phyloP scores from a whole-genome alignment of 2,329 filamentous ascomycete genomes.

The Colletotrichum brevisporum region DNA sequence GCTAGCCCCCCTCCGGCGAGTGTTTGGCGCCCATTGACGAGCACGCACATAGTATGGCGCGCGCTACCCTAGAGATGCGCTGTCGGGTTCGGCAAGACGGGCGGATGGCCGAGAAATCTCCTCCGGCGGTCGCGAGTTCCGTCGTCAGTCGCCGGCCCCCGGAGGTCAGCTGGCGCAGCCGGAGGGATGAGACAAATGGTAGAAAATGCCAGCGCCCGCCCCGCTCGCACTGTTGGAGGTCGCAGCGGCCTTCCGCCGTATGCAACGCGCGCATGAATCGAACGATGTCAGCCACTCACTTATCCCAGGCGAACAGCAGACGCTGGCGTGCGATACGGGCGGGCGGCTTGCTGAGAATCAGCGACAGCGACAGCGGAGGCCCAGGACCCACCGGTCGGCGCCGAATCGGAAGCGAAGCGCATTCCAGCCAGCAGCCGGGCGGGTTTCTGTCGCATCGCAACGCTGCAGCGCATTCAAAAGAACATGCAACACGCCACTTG shows the following conservation, averaged over 20 bases:
- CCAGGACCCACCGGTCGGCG: conserved; percentile 8
- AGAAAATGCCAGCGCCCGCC: conserved; percentile 2
- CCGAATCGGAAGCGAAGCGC: conserved; percentile 34
- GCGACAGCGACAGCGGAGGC: conserved; percentile 24
- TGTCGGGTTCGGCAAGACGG: too few species aligned
- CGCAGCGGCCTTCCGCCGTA: too few species aligned
- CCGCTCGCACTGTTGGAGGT: background rate
- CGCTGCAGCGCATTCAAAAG: conserved; percentile 10
- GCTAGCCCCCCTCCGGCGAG: background rate
- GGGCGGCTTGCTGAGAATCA: too few species aligned
- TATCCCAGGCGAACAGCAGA: too few species aligned
- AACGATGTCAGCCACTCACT: too few species aligned
- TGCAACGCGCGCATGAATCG: too few species aligned
- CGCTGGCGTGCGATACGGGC: too few species aligned
- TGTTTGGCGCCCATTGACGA: too few species aligned
- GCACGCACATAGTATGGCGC: too few species aligned
- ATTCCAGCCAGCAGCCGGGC: background rate
- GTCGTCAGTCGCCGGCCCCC: background rate
- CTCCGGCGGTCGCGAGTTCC: too few species aligned
- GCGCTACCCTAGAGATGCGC: too few species aligned
- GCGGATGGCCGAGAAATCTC: too few species aligned
- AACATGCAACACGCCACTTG: conserved; percentile 1
- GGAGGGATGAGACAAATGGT: background rate
- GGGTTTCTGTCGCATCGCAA: conserved; percentile 14
- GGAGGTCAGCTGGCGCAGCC: background rate